A percentile compares a stretch with the other conserved stretches of the same genome.
Conservation (phyloP, 768 basidiomycete genomes). For the Tulasnella sp. region DNA sequence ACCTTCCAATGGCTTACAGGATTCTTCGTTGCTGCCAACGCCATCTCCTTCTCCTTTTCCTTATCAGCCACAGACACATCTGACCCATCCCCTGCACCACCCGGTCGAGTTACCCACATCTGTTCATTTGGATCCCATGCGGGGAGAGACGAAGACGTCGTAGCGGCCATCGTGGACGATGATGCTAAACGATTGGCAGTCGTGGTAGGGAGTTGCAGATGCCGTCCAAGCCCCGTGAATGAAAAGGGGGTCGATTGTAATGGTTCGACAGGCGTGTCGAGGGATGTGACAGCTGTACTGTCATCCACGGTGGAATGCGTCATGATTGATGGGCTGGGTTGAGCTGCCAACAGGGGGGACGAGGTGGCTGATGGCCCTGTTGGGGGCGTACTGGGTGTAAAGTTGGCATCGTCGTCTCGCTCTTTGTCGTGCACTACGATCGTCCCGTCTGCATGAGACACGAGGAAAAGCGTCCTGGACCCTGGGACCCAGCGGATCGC, state of each 20-base stretch:
- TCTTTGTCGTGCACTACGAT: constrained; percentile 86
- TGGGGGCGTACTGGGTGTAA: constrained; percentile 43
- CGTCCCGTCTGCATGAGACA: constrained; percentile 80
- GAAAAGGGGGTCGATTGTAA: not conserved
- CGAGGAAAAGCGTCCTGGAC: constrained; percentile 70
- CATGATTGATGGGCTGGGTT: constrained; percentile 3
- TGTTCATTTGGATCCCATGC: constrained; percentile 70
- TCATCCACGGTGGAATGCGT: not conserved
- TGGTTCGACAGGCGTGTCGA: constrained; percentile 17
- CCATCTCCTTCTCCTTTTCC: constrained; percentile 35
- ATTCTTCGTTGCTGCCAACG: constrained; percentile 45
- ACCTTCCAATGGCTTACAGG: constrained; percentile 87
- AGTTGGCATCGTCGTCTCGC: constrained; percentile 64
- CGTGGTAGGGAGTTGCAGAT: not conserved
- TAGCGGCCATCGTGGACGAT: not conserved
- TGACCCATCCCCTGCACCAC: constrained; percentile 27
- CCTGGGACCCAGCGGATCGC: constrained; percentile 82
- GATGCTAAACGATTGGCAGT: not conserved
- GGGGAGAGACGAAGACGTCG: constrained; percentile 13
- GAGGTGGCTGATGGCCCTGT: constrained; percentile 23
- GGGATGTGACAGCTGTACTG: constrained; percentile 9
- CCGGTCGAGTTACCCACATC: constrained; percentile 57
- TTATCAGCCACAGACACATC: constrained; percentile 38
- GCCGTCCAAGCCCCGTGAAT: too few relatives aligned
- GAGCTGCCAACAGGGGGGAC: constrained; percentile 14